Evolutionary conservation across 176 grass and related monocot species (phyloP).

Genomic region (Tillandsia leiboldiana): DNA sequence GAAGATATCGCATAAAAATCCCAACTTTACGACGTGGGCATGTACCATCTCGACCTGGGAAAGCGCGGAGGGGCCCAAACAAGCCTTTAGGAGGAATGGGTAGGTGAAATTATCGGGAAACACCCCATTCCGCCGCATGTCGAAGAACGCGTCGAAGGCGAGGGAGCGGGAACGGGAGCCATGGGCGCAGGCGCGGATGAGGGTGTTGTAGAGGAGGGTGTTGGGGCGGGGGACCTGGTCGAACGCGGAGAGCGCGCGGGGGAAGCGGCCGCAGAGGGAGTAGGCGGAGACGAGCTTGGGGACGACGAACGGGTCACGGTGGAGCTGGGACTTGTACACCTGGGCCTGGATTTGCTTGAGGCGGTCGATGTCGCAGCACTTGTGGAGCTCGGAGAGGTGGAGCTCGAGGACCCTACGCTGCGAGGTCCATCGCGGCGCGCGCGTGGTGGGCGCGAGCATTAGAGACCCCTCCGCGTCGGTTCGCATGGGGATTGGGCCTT

Average conservation of each 20-base stretch:
- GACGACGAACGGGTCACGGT: conserved; percentile 32
- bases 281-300: conserved; percentile 57
- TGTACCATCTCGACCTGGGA: conserved; percentile 29
- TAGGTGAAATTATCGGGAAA: conserved; percentile 42
- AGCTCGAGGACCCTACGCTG: conserved; percentile 45
- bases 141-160: conserved; percentile 39
- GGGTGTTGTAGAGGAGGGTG: conserved; percentile 41
- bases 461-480: background rate
- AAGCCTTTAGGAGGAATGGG: conserved; percentile 62
- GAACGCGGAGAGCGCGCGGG: conserved; percentile 35
- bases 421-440: conserved; percentile 22
- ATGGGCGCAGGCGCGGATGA: conserved; percentile 55
- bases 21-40: conserved; percentile 53
- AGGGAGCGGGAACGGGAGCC: conserved; percentile 17
- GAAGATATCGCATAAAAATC: conserved; percentile 45
- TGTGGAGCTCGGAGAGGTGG: conserved; percentile 45
- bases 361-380: conserved; percentile 26
- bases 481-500: background rate
- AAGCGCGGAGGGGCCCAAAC: conserved; percentile 11
- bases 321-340: conserved; percentile 37
- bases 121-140: conserved; percentile 31
- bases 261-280: conserved; percentile 39
- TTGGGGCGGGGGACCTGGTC: conserved; percentile 20
- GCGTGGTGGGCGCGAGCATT: background rate
- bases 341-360: conserved; percentile 63